Evolutionary conservation across 140 eudicot species (phyloP).

Genomic region (Bidens hawaiensis): DNA sequence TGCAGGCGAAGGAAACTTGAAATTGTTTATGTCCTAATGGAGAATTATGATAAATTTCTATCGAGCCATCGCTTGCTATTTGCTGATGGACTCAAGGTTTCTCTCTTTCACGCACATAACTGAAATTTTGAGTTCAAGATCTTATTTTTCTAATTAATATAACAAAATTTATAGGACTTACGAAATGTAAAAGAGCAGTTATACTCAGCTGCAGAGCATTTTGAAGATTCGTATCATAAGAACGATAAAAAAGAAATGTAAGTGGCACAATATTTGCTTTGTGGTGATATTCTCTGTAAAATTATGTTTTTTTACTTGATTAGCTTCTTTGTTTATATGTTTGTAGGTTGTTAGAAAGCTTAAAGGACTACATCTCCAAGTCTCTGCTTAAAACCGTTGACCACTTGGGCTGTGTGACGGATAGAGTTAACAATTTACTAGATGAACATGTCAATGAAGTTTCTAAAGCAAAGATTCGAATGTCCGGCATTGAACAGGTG

Average conservation of each 20-base stretch:
- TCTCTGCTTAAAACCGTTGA: constrained; percentile 72
- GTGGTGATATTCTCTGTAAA: not conserved
- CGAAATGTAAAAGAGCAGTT: constrained; percentile 64
- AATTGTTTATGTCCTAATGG: constrained; percentile 33
- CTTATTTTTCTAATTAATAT: not conserved
- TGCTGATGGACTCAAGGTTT: constrained; percentile 70
- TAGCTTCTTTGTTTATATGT: not conserved
- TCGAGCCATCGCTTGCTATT: constrained; percentile 55
- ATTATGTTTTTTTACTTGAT: constrained; percentile 9
- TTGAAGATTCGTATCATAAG: constrained; percentile 53
- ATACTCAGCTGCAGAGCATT: constrained; percentile 87
- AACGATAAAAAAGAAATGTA: constrained; percentile 63
- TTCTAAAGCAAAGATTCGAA: constrained; percentile 38
- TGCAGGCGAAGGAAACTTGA: constrained; percentile 12
- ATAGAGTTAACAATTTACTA: constrained; percentile 48
- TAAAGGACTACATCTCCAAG: constrained; percentile 53
- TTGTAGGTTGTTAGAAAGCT: constrained; percentile 54
- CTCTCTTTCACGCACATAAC: constrained; percentile 7
- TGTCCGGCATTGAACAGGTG: constrained; percentile 65
- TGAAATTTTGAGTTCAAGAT: constrained; percentile 6
- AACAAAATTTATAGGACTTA: constrained; percentile 50
- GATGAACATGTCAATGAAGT: constrained; percentile 46
- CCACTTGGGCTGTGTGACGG: constrained; percentile 76
- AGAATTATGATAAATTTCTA: constrained; percentile 53
- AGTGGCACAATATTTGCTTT: constrained; percentile 21